Conservation (phyloP, 2,329 filamentous ascomycete species). For the Penicillium janthinellum region DNA sequence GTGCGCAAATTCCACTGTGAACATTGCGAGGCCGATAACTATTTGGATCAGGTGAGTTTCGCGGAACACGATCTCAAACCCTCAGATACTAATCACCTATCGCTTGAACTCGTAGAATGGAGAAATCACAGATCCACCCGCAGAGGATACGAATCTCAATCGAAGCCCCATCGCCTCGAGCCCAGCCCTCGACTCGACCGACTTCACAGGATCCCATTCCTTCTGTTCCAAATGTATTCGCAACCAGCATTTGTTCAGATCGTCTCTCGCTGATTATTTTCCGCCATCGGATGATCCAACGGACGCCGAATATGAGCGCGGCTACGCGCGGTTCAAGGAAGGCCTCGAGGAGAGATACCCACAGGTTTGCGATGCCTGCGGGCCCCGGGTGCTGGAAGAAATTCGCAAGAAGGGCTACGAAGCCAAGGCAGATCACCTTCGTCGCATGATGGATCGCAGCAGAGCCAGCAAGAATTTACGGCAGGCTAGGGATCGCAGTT, state of each 20-base stretch:
- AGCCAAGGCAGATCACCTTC: slow-evolving; percentile 78
- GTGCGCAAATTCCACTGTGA: slow-evolving; percentile 71
- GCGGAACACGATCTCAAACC: background rate
- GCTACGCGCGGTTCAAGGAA: slow-evolving; percentile 69
- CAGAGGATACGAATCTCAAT: slow-evolving; percentile 54
- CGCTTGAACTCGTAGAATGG: slow-evolving; percentile 63
- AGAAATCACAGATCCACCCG: slow-evolving; percentile 84
- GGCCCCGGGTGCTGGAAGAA: slow-evolving; percentile 69
- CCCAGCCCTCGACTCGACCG: slow-evolving; percentile 48
- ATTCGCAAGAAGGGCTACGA: slow-evolving; percentile 74
- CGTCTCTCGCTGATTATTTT: slow-evolving; percentile 77
- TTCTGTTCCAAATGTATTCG: slow-evolving; percentile 81
- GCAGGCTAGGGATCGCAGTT: slow-evolving; percentile 41
- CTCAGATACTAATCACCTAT: slow-evolving; percentile 25
- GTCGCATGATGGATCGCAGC: slow-evolving; percentile 71
- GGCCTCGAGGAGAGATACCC: slow-evolving; percentile 82
- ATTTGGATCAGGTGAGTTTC: slow-evolving; percentile 74
- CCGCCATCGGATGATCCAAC: slow-evolving; percentile 66
- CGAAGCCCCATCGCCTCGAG: slow-evolving; percentile 40
- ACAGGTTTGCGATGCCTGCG: slow-evolving; percentile 81
- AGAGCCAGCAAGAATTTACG: slow-evolving; percentile 38
- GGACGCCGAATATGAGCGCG: slow-evolving; percentile 67
- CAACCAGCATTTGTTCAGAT: slow-evolving; percentile 82
- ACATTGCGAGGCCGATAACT: slow-evolving; percentile 83
- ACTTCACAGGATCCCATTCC: slow-evolving; percentile 43